A percentile compares a stretch with the other conserved stretches of the same genome.
Evolutionary conservation across 225 moss, liverwort and hornwort species (phyloP).

Genomic region (Bryoerythrophyllum caledonicum): DNA sequence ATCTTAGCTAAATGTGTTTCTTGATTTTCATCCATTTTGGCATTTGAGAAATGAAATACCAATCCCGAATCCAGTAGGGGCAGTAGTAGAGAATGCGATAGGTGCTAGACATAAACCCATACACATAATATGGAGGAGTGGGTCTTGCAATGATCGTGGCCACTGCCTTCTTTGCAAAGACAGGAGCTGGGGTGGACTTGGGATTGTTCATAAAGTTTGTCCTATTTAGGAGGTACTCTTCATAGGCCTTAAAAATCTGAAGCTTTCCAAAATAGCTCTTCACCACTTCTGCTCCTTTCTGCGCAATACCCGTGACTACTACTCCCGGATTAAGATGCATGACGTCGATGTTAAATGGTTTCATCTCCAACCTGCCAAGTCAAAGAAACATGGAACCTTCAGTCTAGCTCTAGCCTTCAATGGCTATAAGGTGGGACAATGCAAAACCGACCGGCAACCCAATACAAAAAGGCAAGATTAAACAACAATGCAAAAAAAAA

Average conservation of each 20-base stretch:
- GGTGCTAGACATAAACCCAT: constrained; percentile 42
- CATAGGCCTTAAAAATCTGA: constrained; percentile 43
- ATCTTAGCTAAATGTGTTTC: constrained; percentile 22
- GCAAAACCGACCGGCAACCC: no score
- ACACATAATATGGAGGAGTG: constrained; percentile 34
- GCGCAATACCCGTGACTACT: constrained; percentile 41
- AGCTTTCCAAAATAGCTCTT: constrained; percentile 25
- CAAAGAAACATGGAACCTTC: neutral
- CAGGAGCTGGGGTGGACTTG: constrained; percentile 42
- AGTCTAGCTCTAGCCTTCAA: constrained; percentile 6
- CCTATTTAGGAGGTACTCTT: constrained; percentile 40
- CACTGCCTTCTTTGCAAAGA: constrained; percentile 51
- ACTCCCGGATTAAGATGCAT: constrained; percentile 50
- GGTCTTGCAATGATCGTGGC: constrained; percentile 26
- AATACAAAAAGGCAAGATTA: no score
- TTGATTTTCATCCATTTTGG: constrained; percentile 28
- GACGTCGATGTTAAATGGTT: constrained; percentile 64
- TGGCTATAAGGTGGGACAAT: no score
- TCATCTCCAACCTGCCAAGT: constrained; percentile 52
- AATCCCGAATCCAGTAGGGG: constrained; percentile 54
- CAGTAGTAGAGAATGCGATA: constrained; percentile 39
- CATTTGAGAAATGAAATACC: constrained; percentile 27
- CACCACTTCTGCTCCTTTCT: constrained; percentile 32
- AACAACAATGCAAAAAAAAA: no score
- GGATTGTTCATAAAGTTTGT: constrained; percentile 26